Evolutionary conservation across 2,329 filamentous ascomycete species (phyloP), one percentile per base, ranked within the genome.

Genomic region (Colletotrichum noveboracense): DNA sequence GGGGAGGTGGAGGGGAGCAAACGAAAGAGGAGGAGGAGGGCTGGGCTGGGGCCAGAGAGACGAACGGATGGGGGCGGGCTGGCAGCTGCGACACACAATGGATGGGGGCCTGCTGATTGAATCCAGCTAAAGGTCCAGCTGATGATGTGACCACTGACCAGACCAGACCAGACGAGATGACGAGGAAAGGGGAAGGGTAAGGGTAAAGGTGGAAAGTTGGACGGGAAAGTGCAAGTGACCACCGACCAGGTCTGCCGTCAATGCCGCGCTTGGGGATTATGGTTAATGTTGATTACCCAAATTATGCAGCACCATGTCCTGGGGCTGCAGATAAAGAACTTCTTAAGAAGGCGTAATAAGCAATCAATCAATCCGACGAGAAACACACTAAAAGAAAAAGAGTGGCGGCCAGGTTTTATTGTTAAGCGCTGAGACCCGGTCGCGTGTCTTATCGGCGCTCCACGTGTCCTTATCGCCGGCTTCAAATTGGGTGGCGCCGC

Each of bases 391-490:
- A 64, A 62, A 38, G 18, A 5, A 34, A 48, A 68, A 60, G 16
- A 14, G 28, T 24, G 62, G 70, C 16, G 6, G 30, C 34, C 18
- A 32, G 61, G 34, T 36, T 38, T 70, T 52, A 48, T 64, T 48
- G 48, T 72, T 72, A 75, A 64, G 28, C 69, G 60, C 52, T 26
- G 18, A 13, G 34, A 14, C 62, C 61, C 13, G 21, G 56, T 60
- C 30, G 21, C 24, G 10, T 71, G 34, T 52, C 34, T 76, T 76
- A 76, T 76, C 74, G 70, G 8, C 16, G 8, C 58, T 76, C 74
- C 74, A 73, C 74, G 74, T 76, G 74, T 74, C 74, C 74, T 69
- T 76, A 76, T 76, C 74, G 64, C 52, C 18, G 9, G 55, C 26
- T 24, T 65, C 26, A 73, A 58, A 68, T 13, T 65, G 56, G 71